phyloP scores from a whole-genome alignment of 305 asterid genomes.

The Plantago rigida region DNA sequence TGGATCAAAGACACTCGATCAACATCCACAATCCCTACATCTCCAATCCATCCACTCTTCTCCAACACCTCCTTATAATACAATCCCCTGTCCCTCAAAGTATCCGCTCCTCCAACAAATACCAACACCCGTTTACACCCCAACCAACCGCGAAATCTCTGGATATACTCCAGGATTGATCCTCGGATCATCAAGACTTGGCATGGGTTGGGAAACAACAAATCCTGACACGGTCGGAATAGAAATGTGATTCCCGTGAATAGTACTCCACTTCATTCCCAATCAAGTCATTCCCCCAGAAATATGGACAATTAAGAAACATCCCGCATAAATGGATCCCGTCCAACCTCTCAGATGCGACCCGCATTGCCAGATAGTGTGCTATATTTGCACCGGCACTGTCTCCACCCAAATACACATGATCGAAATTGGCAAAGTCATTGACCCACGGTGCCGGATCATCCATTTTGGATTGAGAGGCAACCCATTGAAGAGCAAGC shows the following conservation, averaged over 20 bases:
- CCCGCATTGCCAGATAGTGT: slow-evolving; percentile 12
- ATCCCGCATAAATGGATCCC: slow-evolving; percentile 11
- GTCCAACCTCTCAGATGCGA: slow-evolving; percentile 1
- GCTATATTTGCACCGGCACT: slow-evolving; percentile 31
- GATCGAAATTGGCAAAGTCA: slow-evolving; percentile 9
- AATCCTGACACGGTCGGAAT: background rate
- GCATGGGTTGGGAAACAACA: background rate
- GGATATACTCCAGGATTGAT: slow-evolving; percentile 20
- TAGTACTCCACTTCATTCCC: background rate
- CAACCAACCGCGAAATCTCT: slow-evolving; percentile 19
- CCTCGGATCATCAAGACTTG: slow-evolving; percentile 14
- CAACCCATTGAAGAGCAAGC: slow-evolving; percentile 21
- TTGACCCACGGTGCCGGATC: slow-evolving; percentile 16
- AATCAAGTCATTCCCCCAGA: slow-evolving; percentile 12
- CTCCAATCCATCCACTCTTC: slow-evolving; percentile 23
- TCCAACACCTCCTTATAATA: slow-evolving; percentile 15
- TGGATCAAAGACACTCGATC: slow-evolving; percentile 4
- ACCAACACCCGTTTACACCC: slow-evolving; percentile 26
- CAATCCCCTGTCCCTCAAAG: background rate
- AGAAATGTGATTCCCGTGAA: background rate
- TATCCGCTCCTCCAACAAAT: slow-evolving; percentile 26
- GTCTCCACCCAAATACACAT: slow-evolving; percentile 18
- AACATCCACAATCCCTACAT: slow-evolving; percentile 9
- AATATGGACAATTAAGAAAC: slow-evolving; percentile 17
- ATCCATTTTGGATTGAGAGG: slow-evolving; percentile 1